Evolutionary conservation across 192 early-diverging fungal genomes (phyloP), one percentile per base, ranked within the genome.

Genomic region (Diversispora epigaea): DNA sequence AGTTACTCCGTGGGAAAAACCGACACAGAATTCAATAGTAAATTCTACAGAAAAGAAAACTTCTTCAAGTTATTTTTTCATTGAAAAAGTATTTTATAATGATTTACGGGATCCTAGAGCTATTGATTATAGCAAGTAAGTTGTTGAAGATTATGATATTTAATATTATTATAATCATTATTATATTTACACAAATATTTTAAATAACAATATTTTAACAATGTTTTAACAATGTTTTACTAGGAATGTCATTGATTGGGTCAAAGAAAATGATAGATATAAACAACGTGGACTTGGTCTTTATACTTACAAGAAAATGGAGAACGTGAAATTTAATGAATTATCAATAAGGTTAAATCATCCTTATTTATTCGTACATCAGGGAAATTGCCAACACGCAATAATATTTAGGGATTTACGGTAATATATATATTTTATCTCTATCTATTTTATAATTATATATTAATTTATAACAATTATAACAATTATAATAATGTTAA

Each of bases 301-400:
- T 4, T 79, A 90, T 21, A 72, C 83, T 73, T 84, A 77, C 11
- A 80, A 82, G 41, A 75, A 83, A 43, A 89, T 93, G 92, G 82
- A 86, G 46, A 85, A 87, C 17, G 81, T 83, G 3, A 79, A 74
- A 65, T 90, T 94, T 60, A 74, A 80, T 43, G 90, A 92, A 52
- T 77, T 94, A 19, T 82, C 86, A 6, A 81, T 94, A 60, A 83
- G 85, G 7, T 73, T 91, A 54, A 85, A 89, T 58, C 78, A 85
- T 56, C 89, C 90, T 4, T 94, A 94, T 78, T 75, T 87, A 39
- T 90, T 92, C 64, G 84, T 89, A 10, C 93, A 94, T 73, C 92
- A 93, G 81, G 93, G 89, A 44, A 83, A 88, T 65, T 94, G 93
- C 77, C 87, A 93, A 76, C 93, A 94, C 66, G 81, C 91, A 32